Evolutionary conservation across 78 protist species (phyloP), one percentile per base, ranked within the genome.

Genomic region (Reticulomyxa filosa): DNA sequence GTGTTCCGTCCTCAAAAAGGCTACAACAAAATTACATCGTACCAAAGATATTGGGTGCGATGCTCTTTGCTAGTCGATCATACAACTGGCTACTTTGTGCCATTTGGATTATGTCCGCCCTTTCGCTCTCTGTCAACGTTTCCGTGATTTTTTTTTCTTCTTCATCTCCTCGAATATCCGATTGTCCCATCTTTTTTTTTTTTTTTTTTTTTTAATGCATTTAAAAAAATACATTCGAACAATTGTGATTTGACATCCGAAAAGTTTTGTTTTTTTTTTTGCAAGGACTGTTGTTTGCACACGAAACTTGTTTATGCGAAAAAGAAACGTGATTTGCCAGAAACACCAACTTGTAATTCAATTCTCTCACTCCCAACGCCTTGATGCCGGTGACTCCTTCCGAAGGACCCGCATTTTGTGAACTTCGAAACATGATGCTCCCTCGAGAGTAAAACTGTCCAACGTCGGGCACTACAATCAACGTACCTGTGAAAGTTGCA

Each of bases 401-500:
- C 22, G 56, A 20, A 17, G 4, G 25, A 29, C 56, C 46, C 36
- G 63, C 32, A 17, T 66, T 50, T 17, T 17, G 34, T 8, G 46
- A 27, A 6, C 30, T 3, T 30, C 66, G 50, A 38, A 57, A 55
- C 23, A 33, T 37, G 23, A 38, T 10, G 4, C 61, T 27, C 59
- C 36, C 70, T 37, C 72, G 65, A 2, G 48, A 23, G 10, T 48
- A 46, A 20, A 11, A 25, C 46, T 52, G 46, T 38, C 77, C 38
- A 2, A 89, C 89, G 37, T 93, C 96, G 0, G 99, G 99, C 0
- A 93, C 83, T 22, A 86, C 99, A 38, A 92, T 77, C 36, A 84
- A 78, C 0, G 84, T 65, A n/a, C 99, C 99, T 11, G 78, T 65
- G 67, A 96, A 83, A 1, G 63, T 17, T 39, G 39, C 55, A 23